Base-by-base conservation (phyloP, 202 grass and related monocot species). In the Brachypodium distachyon region DNA sequence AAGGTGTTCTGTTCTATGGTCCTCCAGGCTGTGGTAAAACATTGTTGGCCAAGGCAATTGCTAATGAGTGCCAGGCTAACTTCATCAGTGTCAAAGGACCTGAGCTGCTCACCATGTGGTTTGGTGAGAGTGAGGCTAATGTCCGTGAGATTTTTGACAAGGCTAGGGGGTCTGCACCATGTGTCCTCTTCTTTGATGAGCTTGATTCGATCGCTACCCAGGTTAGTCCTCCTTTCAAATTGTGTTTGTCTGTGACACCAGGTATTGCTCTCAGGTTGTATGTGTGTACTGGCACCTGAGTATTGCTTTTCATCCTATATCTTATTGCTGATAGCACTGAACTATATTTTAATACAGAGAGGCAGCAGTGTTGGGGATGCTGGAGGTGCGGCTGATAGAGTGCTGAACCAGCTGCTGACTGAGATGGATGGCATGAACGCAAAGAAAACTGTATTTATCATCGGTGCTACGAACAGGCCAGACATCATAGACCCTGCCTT, bases 51-150 rank as follows among this genome's bases (percentile, higher is more conserved):
- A 97, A 97, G 78, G 94, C 94, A 4, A 97, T 97, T 83, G 94
- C 94, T 12, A 97, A 97, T 38, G 94, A 97, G 70, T 97, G 94
- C 65, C 94, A 97, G 74, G 94, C 94, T 76, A 97, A 97, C 81
- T 89, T 89, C 61, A 87, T 90, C 33, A 93, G 90, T 56, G 82
- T 93, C 19, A 93, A 90, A 77, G 90, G 84, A 61, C 90, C 90
- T 40, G 90, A 93, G 67, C 41, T 93, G 12, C 90, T 93, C 32
- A 93, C 90, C 16, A 93, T 87, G 87, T 93, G 87, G 90, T 93
- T 93, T 86, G 84, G 90, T 65, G 90, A 93, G 83, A 93, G 87
- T 14, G 89, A 92, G 57, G 85, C 89, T 14, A 91, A 91, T 75
- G 85, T 85, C 2, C 81, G 89, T 29, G 85, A 88, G 55, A 88